Evolutionary conservation across 2,329 filamentous ascomycete genomes (phyloP).

Genomic region (Phaeosphaeria sp.): DNA sequence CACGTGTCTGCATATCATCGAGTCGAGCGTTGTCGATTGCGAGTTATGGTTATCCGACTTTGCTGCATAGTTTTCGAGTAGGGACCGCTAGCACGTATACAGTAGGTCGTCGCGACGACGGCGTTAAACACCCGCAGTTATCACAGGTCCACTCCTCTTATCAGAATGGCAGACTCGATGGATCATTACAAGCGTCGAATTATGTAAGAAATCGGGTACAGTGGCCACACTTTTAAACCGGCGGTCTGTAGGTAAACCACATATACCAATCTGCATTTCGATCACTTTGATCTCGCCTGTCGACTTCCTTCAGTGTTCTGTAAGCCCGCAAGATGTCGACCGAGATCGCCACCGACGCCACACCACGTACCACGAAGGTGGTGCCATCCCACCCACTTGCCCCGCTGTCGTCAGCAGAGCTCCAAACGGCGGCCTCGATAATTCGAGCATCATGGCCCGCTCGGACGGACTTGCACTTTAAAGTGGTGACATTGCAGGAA

Average conservation of each 20-base stretch:
- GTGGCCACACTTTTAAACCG: not conserved
- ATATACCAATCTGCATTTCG: too few species aligned
- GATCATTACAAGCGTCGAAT: slow-evolving; percentile 7
- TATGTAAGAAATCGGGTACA: not conserved
- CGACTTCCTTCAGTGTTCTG: not conserved
- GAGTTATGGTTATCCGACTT: not conserved
- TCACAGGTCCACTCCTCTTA: slow-evolving; percentile 26
- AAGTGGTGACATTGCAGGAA: slow-evolving; percentile 71
- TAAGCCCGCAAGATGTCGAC: slow-evolving; percentile 32
- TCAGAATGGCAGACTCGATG: slow-evolving; percentile 14
- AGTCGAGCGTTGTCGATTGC: slow-evolving; percentile 11
- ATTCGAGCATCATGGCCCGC: slow-evolving; percentile 63
- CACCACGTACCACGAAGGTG: slow-evolving; percentile 27
- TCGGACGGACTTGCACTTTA: slow-evolving; percentile 65
- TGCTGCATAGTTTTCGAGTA: not conserved
- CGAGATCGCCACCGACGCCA: slow-evolving; percentile 32
- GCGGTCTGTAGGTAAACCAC: slow-evolving; percentile 4
- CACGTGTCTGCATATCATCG: slow-evolving; percentile 11
- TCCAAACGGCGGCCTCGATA: slow-evolving; percentile 57
- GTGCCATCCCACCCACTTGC: slow-evolving; percentile 62
- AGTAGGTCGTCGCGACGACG: slow-evolving; percentile 35
- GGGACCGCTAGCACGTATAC: slow-evolving; percentile 18
- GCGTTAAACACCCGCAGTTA: not conserved
- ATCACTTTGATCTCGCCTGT: not conserved
- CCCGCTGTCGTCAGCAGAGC: slow-evolving; percentile 65